Base-by-base conservation (phyloP, 192 early-diverging fungal species). In the Entomortierella lignicola region DNA sequence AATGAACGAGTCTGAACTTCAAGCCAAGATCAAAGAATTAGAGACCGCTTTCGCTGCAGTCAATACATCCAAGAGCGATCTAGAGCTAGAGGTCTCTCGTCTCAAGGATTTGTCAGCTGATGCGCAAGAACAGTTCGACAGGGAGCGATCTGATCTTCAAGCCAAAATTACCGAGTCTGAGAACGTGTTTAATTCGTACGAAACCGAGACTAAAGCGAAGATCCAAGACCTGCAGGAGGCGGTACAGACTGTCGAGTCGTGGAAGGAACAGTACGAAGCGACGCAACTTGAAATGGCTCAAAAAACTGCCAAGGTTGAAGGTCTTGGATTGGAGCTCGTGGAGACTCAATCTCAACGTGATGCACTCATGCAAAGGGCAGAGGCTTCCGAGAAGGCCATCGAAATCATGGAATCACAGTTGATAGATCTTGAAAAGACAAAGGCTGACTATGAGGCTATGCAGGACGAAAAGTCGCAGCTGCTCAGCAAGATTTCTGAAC, bases 391-490 rank as follows among this genome's bases (percentile, higher is more conserved):
- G 39, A 67, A 62, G 60, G 69, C 67, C 12, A 44, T 61, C 20
- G 64, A 48, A 26, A 67, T 51, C 43, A 79, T 60, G 41, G 52
- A 44, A 13, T 47, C 44, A 4, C 30, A 63, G 18, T 47, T 44
- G 20, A 26, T 50, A 17, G 55, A 55, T 13, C 31, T 82, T 12
- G 66, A 55, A 42, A 54, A 75, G 13, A 26, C 67, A 0, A 79
- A 81, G 17, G 37, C 30, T 4, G 54, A 82, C 18, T 68, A 69
- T 1, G 61, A 72, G 26, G 41, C 54, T 0, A 43, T 67, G 7
- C 67, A 68, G 25, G 56, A 64, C 0, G 85, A 89, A 57, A 84
- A 82, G n/a, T 60, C 73, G 21, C 67, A 75, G 60, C 65, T 85
- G 21, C 51, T 82, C 44, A 51, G 60, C 13, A 82, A 86, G 59